A percentile compares a stretch with the other conserved stretches of the same genome.
These are phyloP conservation scores for Lenzites betulinus DNA, from an alignment of 768 basidiomycete genomes.

Conservation along the genomic window DNA sequence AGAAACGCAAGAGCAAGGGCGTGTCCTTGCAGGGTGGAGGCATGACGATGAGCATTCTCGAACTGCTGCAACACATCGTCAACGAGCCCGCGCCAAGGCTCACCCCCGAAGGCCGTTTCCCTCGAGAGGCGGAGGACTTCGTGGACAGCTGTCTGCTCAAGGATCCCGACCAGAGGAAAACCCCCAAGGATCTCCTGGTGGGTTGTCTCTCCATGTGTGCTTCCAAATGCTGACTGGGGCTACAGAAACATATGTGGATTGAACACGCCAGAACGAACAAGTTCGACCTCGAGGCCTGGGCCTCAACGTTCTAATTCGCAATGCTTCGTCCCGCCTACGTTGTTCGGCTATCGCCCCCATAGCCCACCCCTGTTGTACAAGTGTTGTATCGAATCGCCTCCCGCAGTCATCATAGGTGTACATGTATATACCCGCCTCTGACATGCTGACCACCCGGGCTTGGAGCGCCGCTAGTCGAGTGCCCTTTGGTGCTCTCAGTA, in stretches of 20 bases:
- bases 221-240: not conserved
- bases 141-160: constrained; percentile 90
- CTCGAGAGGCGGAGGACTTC: constrained; percentile 76
- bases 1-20: constrained; percentile 86
- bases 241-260: constrained; percentile 76
- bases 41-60: constrained; percentile 98
- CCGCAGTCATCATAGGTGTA: constrained; percentile 15
- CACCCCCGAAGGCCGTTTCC: constrained; percentile 72
- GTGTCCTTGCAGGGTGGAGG: constrained; percentile 92
- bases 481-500: constrained; percentile 12
- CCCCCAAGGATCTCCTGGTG: constrained; percentile 87
- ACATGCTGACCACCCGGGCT: not conserved
- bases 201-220: constrained; percentile 31
- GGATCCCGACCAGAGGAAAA: constrained; percentile 80
- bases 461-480: constrained; percentile 4
- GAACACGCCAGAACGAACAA: constrained; percentile 57
- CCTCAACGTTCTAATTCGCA: constrained; percentile 63
- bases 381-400: not conserved
- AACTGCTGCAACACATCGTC: constrained; percentile 96
- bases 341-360: not conserved
- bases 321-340: constrained; percentile 20
- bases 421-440: constrained; percentile 20
- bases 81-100: constrained; percentile 95
- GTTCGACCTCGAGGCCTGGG: constrained; percentile 80
- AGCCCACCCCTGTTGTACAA: not conserved